Evolutionary conservation across 192 early-diverging fungal genomes (phyloP), one percentile per base, ranked within the genome.

Genomic region (Coemansia sp.): DNA sequence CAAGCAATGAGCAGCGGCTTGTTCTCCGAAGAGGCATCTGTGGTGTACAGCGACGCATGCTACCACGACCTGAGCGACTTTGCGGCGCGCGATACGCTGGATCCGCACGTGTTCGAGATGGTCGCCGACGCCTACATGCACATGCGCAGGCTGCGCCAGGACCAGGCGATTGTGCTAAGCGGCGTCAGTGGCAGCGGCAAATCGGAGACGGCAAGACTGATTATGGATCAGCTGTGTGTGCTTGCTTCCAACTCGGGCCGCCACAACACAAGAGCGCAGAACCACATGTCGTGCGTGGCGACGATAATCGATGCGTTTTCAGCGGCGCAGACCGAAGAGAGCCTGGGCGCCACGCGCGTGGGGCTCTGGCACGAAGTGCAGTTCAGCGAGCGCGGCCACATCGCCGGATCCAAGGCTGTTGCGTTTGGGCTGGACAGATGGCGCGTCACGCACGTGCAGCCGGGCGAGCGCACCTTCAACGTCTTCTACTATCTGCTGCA

Each of bases 111-210:
- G 18, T 92, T 84, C 64, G 89, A 89, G 51, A 76, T 92, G 9
- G 92, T 89, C 4, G 85, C 87, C n/a, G 85, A 80, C 35, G 85
- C 91, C 0, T 93, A 93, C 65, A 77, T 88, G 60, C 88, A 90
- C 43, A 71, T 93, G 72, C 66, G 90, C 65, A 72, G 90, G 63
- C 75, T 87, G 16, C 86, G 86, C 2, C 86, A 92, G 70, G 89
- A 91, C 67, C 89, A 92, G 63, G 69, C 77, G 18, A 76, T 93
- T 38, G 69, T 92, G 9, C 73, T 92, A 41, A 90, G 93, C 67
- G 96, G 96, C 38, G 88, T 94, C 55, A 86, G 87, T 36, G 95
- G 95, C 7, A 90, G 90, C 34, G 95, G 96, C 52, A 98, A 98
- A 71, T 85, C 94, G 1, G 87, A 88, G 36, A 84, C 88, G 1